Conservation (phyloP, 2,329 filamentous ascomycete genomes). For the Sclerotinia nivalis region DNA sequence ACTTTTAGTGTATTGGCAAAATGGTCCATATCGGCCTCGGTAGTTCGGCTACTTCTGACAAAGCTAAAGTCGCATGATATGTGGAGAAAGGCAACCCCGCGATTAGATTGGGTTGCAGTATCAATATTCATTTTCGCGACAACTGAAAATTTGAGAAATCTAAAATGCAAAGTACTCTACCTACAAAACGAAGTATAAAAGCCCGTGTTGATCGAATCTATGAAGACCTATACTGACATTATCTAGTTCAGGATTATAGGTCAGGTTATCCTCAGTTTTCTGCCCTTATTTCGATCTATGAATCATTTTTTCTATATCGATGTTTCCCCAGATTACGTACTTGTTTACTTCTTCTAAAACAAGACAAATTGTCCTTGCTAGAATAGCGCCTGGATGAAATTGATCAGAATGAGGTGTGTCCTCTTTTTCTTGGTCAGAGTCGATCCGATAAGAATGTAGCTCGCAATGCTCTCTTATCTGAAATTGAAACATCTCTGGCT, state of each 20-base stretch:
- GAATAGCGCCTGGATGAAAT: slow-evolving; percentile 38
- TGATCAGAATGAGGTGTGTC: slow-evolving; percentile 35
- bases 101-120: no score
- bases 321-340: slow-evolving; percentile 39
- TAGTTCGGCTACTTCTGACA: no score
- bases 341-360: slow-evolving; percentile 41
- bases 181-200: slow-evolving; percentile 5
- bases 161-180: slow-evolving; percentile 5
- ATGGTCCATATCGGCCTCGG: no score
- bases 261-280: slow-evolving; percentile 41
- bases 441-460: slow-evolving; percentile 32
- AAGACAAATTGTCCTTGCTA: slow-evolving; percentile 39
- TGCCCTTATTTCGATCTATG: slow-evolving; percentile 39
- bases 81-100: no score
- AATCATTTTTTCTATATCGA: slow-evolving; percentile 37
- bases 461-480: slow-evolving; percentile 7
- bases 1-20: no score
- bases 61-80: no score
- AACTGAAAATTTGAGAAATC: slow-evolving; percentile 1
- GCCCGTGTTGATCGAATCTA: background rate
- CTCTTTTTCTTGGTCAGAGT: slow-evolving; percentile 29
- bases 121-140: background rate
- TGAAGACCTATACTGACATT: background rate
- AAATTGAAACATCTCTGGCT: slow-evolving; percentile 16
- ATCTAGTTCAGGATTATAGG: slow-evolving; percentile 38